These are phyloP conservation scores for Rhododendron ferrugineum DNA, from an alignment of 148 eudicot species.

Conservation along the genomic window DNA sequence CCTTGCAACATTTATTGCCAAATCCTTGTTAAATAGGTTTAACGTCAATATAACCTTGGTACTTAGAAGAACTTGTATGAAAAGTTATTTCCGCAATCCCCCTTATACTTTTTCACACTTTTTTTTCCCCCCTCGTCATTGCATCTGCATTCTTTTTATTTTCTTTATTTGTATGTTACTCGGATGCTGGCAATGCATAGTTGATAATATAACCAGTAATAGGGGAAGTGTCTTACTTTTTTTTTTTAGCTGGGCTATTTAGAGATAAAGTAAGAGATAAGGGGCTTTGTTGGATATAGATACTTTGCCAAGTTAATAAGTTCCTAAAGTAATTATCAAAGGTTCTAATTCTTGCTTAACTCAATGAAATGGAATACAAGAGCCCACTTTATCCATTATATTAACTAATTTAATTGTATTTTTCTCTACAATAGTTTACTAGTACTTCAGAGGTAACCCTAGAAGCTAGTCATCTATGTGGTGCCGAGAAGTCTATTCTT, in stretches of 20 bases:
- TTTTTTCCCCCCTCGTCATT: background rate
- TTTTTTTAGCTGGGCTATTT: background rate
- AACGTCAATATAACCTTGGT: background rate
- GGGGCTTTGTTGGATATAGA: background rate
- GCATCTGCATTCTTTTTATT: background rate
- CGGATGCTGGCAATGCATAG: background rate
- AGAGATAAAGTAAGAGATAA: background rate
- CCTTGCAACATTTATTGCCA: background rate
- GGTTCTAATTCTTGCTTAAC: conserved; percentile 1
- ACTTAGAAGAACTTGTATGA: background rate
- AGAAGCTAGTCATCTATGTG: background rate
- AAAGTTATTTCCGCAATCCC: background rate
- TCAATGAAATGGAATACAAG: background rate
- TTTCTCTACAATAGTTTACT: background rate
- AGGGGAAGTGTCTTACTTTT: background rate
- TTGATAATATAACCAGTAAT: background rate
- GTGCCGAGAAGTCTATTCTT: background rate
- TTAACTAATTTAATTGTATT: background rate
- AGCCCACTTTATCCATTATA: background rate
- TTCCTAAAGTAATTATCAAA: background rate
- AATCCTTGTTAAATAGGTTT: background rate
- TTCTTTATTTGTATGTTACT: background rate
- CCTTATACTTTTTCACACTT: background rate
- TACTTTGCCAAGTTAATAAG: background rate
- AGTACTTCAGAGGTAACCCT: background rate